phyloP scores from a whole-genome alignment of 2,329 filamentous ascomycete species.

The Metarhizium anisopliae region DNA sequence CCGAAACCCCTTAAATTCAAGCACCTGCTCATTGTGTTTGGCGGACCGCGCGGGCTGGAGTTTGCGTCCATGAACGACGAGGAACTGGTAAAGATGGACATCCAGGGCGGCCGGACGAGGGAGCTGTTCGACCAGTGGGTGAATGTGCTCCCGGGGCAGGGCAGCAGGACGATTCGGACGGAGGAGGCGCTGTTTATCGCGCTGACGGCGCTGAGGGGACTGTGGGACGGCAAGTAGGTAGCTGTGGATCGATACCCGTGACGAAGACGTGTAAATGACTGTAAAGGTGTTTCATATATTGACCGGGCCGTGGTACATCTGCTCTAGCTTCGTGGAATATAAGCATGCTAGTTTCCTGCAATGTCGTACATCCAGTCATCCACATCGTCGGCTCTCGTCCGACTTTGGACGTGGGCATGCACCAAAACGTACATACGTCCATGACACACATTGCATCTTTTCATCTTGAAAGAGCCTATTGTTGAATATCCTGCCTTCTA shows the following conservation, averaged over 20 bases:
- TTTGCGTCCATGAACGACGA: slow-evolving; percentile 57
- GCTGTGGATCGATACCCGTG: slow-evolving; percentile 13
- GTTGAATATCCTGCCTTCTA: slow-evolving; percentile 20
- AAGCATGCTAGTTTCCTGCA: not conserved
- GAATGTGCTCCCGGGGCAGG: slow-evolving; percentile 71
- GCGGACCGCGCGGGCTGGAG: slow-evolving; percentile 72
- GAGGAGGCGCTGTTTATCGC: slow-evolving; percentile 78
- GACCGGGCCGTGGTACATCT: not conserved
- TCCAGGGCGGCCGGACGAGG: slow-evolving; percentile 53
- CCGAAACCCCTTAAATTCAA: slow-evolving; percentile 42
- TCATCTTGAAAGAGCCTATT: slow-evolving; percentile 6
- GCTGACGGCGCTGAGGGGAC: slow-evolving; percentile 54
- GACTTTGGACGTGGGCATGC: not conserved
- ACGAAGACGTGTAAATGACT: not conserved
- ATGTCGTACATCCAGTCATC: no score
- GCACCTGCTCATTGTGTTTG: slow-evolving; percentile 71
- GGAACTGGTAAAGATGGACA: slow-evolving; percentile 48
- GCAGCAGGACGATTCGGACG: slow-evolving; percentile 72
- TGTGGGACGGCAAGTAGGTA: slow-evolving; percentile 34
- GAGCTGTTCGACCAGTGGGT: slow-evolving; percentile 80
- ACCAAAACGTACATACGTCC: not conserved
- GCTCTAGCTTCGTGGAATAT: not conserved
- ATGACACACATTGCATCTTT: not conserved
- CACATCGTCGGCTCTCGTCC: no score
- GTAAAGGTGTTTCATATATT: no score